Conservation (phyloP, 1,284 basidiomycete genomes). For the Moesziomyces parantarcticus region DNA sequence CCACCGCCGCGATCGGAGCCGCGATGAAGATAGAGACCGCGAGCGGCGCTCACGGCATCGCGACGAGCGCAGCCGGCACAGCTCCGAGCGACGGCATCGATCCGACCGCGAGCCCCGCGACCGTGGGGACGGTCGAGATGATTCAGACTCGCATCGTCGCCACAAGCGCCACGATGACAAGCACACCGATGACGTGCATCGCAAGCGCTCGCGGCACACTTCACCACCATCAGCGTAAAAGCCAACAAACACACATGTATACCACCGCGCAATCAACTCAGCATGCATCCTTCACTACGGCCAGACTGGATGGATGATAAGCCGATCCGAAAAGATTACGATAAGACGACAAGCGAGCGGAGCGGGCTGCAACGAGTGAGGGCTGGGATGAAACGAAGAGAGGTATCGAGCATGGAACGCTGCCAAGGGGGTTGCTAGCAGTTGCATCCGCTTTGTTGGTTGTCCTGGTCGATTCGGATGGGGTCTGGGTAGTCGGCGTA, state of each 20-base stretch:
- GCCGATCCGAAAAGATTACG: neutral
- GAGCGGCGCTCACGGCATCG: constrained; percentile 3
- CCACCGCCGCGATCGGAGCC: constrained; percentile 6
- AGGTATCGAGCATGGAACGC: neutral
- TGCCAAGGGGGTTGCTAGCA: constrained; percentile 72
- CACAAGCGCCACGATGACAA: constrained; percentile 9
- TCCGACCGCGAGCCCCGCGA: constrained; percentile 10
- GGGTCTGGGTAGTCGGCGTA: constrained; percentile 99
- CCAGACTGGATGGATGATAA: too few species aligned
- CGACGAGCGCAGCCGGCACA: neutral
- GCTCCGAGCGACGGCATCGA: constrained; percentile 1
- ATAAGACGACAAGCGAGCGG: neutral
- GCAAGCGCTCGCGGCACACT: neutral
- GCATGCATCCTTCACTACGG: neutral
- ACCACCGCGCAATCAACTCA: neutral
- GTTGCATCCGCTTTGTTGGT: constrained; percentile 89
- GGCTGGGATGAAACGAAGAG: constrained; percentile 2
- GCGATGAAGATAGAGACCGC: constrained; percentile 3
- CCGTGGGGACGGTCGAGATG: constrained; percentile 6
- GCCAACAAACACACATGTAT: neutral
- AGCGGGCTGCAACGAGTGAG: neutral
- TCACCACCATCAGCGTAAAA: neutral
- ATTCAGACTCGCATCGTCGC: neutral
- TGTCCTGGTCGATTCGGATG: constrained; percentile 94
- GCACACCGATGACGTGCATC: neutral